phyloP scores from a whole-genome alignment of 805 yeast genomes.

The Teunomyces tritomae region DNA sequence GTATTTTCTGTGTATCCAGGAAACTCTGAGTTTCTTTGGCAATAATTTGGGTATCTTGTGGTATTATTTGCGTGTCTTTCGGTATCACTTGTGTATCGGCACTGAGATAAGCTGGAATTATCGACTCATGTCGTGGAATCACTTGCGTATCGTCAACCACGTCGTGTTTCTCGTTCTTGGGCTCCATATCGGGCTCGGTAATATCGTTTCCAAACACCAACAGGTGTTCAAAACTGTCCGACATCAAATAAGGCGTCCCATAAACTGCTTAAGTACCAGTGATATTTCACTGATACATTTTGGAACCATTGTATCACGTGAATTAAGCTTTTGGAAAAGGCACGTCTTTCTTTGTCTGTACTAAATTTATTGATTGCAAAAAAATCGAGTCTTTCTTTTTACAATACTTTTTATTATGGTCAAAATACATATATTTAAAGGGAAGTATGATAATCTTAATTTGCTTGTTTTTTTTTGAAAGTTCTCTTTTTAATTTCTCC shows the following conservation, averaged over 20 bases:
- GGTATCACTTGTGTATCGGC: slow-evolving; percentile 6
- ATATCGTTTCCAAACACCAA: slow-evolving; percentile 6
- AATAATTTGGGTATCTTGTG: slow-evolving; percentile 1
- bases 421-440: too few species aligned
- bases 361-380: too few species aligned
- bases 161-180: background rate
- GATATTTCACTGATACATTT: too few species aligned
- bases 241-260: too few species aligned
- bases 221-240: slow-evolving; percentile 3
- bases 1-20: background rate
- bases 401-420: too few species aligned
- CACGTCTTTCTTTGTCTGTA: too few species aligned
- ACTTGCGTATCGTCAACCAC: background rate
- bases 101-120: background rate
- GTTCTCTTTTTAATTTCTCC: background rate
- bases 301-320: too few species aligned
- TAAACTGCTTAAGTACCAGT: too few species aligned
- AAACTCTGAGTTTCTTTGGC: background rate
- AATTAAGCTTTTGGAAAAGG: too few species aligned
- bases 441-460: too few species aligned
- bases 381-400: too few species aligned
- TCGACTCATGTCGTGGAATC: background rate
- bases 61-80: slow-evolving; percentile 5
- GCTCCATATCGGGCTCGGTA: slow-evolving; percentile 1
- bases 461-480: too few species aligned